Conservation (phyloP, 192 early-diverging fungal genomes). For the Oehlia diaphana region DNA sequence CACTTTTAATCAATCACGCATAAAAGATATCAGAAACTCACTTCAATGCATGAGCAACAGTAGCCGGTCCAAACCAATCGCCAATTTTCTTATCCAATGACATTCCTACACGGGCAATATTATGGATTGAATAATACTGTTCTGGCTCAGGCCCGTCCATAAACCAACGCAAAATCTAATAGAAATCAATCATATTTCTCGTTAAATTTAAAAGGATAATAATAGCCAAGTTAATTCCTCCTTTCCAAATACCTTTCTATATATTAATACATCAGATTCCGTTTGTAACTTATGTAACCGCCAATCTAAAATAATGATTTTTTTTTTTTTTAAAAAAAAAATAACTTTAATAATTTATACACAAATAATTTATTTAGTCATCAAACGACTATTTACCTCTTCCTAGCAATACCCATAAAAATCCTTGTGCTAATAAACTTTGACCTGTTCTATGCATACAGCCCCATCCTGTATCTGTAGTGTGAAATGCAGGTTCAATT, state of each 20-base stretch:
- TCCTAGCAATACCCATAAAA: slow-evolving; percentile 38
- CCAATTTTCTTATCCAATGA: slow-evolving; percentile 43
- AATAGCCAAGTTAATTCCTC: too few relatives aligned
- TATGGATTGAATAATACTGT: slow-evolving; percentile 46
- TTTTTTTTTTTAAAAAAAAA: not conserved
- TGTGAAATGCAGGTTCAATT: slow-evolving; percentile 44
- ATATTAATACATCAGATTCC: slow-evolving; percentile 23
- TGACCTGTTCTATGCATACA: slow-evolving; percentile 50
- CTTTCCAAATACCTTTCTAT: slow-evolving; percentile 22
- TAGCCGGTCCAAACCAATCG: slow-evolving; percentile 48
- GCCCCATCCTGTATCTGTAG: slow-evolving; percentile 47
- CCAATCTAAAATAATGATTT: slow-evolving; percentile 28
- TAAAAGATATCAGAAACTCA: slow-evolving; percentile 18
- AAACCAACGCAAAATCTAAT: slow-evolving; percentile 40
- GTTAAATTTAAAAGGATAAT: too few relatives aligned
- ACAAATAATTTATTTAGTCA: not conserved
- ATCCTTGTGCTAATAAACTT: slow-evolving; percentile 44
- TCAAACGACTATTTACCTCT: slow-evolving; percentile 30
- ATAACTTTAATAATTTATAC: not conserved
- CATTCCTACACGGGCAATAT: slow-evolving; percentile 37
- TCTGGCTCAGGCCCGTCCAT: slow-evolving; percentile 44
- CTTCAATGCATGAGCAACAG: slow-evolving; percentile 42
- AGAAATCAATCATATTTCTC: not conserved
- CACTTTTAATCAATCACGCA: not conserved
- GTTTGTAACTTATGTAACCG: slow-evolving; percentile 16